Evolutionary conservation across 139 green algal genomes (phyloP), one percentile per base, ranked within the genome.

Genomic region (Asterochloris erici): DNA sequence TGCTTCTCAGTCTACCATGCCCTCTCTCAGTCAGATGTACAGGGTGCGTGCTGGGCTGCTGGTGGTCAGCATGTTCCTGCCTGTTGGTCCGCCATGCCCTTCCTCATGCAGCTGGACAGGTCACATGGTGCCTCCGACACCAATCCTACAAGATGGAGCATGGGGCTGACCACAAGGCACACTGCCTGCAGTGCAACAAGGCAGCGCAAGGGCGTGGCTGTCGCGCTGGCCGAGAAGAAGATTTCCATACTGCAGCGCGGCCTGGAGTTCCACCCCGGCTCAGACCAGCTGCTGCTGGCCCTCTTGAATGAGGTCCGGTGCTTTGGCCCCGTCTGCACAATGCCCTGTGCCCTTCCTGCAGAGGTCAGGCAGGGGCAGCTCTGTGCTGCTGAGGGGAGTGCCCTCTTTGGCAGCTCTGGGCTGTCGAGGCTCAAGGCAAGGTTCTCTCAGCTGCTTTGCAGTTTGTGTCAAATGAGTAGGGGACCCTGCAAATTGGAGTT

Each of bases 141-240:
- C 1, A 73, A 2, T 27, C 66, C 66, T 9, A 24, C 19, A 73
- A 2, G 2, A 73, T 14, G 11, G 11, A 14, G 24, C 68, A 19
- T 14, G 14, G 24, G n/a, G 12, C 68, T 74, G 68, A 74, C 13
- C 24, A 74, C 24, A 6, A 0, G 68, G 68, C 24, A 74, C 24
- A 17, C 24, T 74, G 74, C 19, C 74, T 23, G 28, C 14, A 62
- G 38, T 47, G 64, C 61, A 21, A 68, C 47, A 13, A 77, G 28
- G 28, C 15, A 61, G 17, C 74, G 80, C 9, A 27, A 63, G 15
- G 78, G 85, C 70, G 71, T 81, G 60, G 79, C 93, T 71, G 84
- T 81, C 14, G 89, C 64, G 14, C 85, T 83, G 13, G 87, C 89
- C 10, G 94, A 97, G 77, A 97, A 96, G 88, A 93, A 96, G 87